Evolutionary conservation across 2,329 filamentous ascomycete genomes (phyloP), one percentile per base, ranked within the genome.

Genomic region (Aspergillus bombycis): DNA sequence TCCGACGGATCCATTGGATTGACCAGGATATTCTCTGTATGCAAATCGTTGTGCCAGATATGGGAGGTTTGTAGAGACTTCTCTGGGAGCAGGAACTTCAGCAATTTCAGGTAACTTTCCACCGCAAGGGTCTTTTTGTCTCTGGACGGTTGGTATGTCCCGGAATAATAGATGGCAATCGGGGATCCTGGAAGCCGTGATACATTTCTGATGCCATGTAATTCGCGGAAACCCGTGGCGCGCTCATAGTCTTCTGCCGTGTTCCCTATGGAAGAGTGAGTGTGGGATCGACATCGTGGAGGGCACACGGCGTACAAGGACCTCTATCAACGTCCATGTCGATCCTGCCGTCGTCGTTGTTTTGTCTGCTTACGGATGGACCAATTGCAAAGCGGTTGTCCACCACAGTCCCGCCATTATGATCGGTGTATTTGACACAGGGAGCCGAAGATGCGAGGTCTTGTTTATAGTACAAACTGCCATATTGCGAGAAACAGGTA

Each of bases 381-480:
- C 79, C 80, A 57, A 82, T 64, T 19, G 71, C 71, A 65, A 79
- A 81, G 9, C 32, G 21, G 4, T 19, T 3, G 14, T 60, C 55
- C 43, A 59, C 32, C 23, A 19, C 7, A 34, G 23, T 14, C 8
- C 43, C 14, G 14, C 48, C 19, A 14, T 57, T 28, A 26, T 28
- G 23, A 41, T 41, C 8, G 2, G 16, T 41, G n/a, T 41, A 41
- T 11, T 41, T 2, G 2, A n/a, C 11, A 41, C 2, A 19, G 1
- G 28, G 30, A 7, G 8, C 23, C 21, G 62, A 46, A 7, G 65
- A 48, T 23, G 23, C 28, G 14, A 77, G 62, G 60, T 78, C 76
- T 7, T 23, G 43, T 16, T 67, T 58, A 57, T 74, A 71, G 73
- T 78, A 73, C 6, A 74, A 60, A 30, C 69, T 66, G 12, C 70